phyloP scores from a whole-genome alignment of 495 filamentous ascomycete species.

The Tuber microsphaerosporum region DNA sequence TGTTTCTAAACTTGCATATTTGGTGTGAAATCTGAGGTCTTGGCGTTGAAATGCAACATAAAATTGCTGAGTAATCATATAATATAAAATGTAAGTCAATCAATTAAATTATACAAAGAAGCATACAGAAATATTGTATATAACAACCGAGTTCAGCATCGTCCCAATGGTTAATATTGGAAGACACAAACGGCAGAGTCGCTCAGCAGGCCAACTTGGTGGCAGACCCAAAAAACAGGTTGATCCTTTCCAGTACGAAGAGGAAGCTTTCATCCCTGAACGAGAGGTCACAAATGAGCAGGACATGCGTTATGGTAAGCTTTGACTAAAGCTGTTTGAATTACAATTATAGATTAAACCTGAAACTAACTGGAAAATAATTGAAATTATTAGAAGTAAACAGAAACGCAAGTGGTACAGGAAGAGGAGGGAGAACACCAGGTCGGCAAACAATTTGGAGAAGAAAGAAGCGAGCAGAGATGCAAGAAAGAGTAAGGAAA shows the following conservation, averaged over 20 bases:
- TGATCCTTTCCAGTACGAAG: not conserved
- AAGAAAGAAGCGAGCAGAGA: too few species aligned
- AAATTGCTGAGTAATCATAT: not conserved
- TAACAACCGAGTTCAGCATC: not conserved
- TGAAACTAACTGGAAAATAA: not conserved
- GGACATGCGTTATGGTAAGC: not conserved
- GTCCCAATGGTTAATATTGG: not conserved
- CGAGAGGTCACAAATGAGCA: not conserved
- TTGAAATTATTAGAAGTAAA: too few species aligned
- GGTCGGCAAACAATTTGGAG: too few species aligned
- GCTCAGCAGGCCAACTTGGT: not conserved
- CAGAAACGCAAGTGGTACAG: too few species aligned
- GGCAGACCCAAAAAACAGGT: not conserved
- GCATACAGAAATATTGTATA: not conserved
- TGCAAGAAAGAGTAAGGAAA: too few species aligned
- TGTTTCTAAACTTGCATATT: too few species aligned
- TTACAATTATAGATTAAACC: not conserved
- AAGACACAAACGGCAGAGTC: not conserved
- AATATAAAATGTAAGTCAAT: not conserved
- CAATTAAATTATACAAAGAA: not conserved
- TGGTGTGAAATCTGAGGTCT: too few species aligned
- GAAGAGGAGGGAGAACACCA: too few species aligned
- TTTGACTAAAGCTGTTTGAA: not conserved
- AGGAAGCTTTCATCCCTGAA: not conserved
- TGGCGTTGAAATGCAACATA: too few species aligned